Percentiles rank a stretch among this genome's conserved stretches.
Evolutionary conservation across 257 asterid genomes (phyloP).

Genomic region (Nyctanthes arbortristis): DNA sequence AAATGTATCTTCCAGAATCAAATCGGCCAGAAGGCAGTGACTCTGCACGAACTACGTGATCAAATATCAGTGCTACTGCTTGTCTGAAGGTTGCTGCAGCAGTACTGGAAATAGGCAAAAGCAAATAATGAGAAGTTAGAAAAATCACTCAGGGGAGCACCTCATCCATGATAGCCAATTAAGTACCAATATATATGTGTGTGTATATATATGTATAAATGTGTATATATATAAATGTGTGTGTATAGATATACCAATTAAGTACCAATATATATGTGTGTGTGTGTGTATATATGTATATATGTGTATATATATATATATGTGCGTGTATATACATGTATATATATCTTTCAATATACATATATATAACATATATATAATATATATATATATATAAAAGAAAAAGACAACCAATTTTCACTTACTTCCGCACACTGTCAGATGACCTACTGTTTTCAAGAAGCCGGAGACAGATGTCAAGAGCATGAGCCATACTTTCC

Average conservation of each 20-base stretch:
- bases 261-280: too few relatives aligned
- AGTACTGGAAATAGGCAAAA: constrained; percentile 66
- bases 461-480: constrained; percentile 93
- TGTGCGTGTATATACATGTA: too few relatives aligned
- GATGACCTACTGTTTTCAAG: constrained; percentile 91
- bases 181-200: too few relatives aligned
- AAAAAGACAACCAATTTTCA: constrained; percentile 10
- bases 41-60: constrained; percentile 76
- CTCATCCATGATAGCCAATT: too few relatives aligned
- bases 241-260: too few relatives aligned
- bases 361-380: too few relatives aligned
- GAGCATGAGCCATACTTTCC: constrained; percentile 87
- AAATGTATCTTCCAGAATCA: constrained; percentile 81
- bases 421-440: constrained; percentile 98
- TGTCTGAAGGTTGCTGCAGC: constrained; percentile 99
- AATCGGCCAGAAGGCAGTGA: constrained; percentile 82
- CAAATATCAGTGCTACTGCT: constrained; percentile 97
- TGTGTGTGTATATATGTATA: too few relatives aligned
- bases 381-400: too few relatives aligned
- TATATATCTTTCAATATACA: too few relatives aligned
- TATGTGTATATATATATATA: too few relatives aligned
- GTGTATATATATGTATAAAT: too few relatives aligned
- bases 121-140: constrained; percentile 16
- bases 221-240: constrained; percentile 6
- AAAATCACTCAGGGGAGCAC: too few relatives aligned